Percentiles rank a stretch among this genome's conserved stretches.
Evolutionary conservation across 2,329 filamentous ascomycete species (phyloP).

Genomic region (Cladophialophora bantiana): DNA sequence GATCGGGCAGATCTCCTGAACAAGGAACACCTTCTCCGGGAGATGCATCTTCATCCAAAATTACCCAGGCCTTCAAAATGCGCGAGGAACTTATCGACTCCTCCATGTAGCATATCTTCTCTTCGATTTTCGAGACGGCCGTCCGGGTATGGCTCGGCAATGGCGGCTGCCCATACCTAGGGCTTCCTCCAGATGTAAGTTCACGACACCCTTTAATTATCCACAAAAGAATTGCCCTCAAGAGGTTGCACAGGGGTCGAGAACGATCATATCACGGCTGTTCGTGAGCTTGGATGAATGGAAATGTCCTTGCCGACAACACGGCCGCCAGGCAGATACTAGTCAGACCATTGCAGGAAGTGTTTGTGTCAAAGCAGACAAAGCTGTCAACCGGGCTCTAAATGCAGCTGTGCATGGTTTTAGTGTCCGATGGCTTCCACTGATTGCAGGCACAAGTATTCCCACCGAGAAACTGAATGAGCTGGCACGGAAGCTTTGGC

Average conservation of each 20-base stretch:
- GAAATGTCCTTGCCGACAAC: background rate
- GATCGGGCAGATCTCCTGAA: background rate
- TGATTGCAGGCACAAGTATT: background rate
- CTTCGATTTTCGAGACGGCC: conserved; percentile 2
- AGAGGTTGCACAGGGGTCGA: background rate
- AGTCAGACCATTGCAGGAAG: background rate
- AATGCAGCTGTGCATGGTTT: background rate
- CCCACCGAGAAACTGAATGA: background rate
- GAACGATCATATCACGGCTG: conserved; percentile 6
- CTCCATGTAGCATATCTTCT: conserved; percentile 12
- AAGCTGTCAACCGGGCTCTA: background rate
- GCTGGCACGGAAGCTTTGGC: background rate
- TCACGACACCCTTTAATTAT: background rate
- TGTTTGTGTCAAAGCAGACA: conserved; percentile 7
- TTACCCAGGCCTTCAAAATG: background rate
- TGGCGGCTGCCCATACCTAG: conserved; percentile 1
- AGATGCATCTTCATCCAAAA: background rate
- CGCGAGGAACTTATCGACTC: background rate
- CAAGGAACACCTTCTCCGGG: background rate
- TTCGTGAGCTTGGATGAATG: conserved; percentile 9
- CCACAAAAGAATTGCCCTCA: background rate
- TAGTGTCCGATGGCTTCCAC: conserved; percentile 4
- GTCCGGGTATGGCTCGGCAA: conserved; percentile 6
- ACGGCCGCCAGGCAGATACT: background rate
- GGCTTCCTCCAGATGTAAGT: conserved; percentile 9